These are phyloP conservation scores for Backusella macrospora DNA, from an alignment of 192 early-diverging fungal species.

Conservation along the genomic window DNA sequence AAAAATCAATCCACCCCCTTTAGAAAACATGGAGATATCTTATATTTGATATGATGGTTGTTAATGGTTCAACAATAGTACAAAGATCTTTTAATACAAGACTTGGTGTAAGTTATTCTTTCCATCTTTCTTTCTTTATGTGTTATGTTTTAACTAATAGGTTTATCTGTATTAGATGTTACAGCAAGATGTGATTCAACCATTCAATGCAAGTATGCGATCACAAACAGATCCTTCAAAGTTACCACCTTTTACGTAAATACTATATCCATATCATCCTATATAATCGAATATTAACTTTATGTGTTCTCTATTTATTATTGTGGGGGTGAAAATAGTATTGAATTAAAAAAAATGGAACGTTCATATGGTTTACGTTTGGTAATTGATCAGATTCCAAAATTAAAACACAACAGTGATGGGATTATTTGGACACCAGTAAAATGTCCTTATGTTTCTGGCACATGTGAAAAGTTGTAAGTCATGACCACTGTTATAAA, in stretches of 20 bases:
- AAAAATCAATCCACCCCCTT: background rate
- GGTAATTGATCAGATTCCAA: constrained; percentile 67
- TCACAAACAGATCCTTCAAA: constrained; percentile 42
- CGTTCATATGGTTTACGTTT: constrained; percentile 55
- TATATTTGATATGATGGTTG: constrained; percentile 66
- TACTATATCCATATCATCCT: background rate
- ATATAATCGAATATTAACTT: background rate
- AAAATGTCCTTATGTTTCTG: constrained; percentile 55
- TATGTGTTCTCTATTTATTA: background rate
- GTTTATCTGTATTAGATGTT: constrained; percentile 53
- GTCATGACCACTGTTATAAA: background rate
- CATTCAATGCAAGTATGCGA: constrained; percentile 49
- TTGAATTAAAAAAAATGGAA: constrained; percentile 64
- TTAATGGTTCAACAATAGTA: constrained; percentile 60
- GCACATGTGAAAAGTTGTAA: constrained; percentile 58
- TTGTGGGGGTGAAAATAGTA: constrained; percentile 34
- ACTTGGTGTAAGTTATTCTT: constrained; percentile 59
- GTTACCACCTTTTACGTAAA: constrained; percentile 67
- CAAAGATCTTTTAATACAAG: constrained; percentile 64
- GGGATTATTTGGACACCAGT: constrained; percentile 76
- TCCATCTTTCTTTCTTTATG: background rate
- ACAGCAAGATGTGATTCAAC: constrained; percentile 63
- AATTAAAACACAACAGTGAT: constrained; percentile 67
- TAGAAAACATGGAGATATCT: constrained; percentile 55
- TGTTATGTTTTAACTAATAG: background rate